These are phyloP conservation scores for Simmondsia chinensis DNA, from an alignment of 148 eudicot genomes.

Conservation along the genomic window DNA sequence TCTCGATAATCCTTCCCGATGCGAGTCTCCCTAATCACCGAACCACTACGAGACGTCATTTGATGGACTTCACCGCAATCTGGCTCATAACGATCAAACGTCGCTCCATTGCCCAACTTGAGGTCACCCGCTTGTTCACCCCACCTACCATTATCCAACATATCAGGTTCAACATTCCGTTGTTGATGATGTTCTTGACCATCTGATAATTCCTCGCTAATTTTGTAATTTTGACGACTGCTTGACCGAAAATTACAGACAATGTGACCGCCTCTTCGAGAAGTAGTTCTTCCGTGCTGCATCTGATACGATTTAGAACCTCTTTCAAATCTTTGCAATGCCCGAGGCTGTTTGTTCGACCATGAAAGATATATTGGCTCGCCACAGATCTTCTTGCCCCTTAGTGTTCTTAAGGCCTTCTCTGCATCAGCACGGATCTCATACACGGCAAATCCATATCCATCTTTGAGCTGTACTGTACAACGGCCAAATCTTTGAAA, in stretches of 20 bases:
- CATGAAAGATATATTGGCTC: slow-evolving; percentile 37
- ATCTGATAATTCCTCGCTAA: slow-evolving; percentile 11
- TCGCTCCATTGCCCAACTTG: slow-evolving; percentile 9
- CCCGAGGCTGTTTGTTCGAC: slow-evolving; percentile 50
- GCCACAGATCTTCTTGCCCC: slow-evolving; percentile 49
- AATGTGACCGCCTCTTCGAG: slow-evolving; percentile 7
- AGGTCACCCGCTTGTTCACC: slow-evolving; percentile 20
- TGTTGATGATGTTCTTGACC: slow-evolving; percentile 4
- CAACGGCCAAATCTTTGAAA: slow-evolving; percentile 46
- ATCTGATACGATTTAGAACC: slow-evolving; percentile 13
- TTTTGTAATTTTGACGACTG: slow-evolving; percentile 7
- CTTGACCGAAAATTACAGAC: slow-evolving; percentile 5
- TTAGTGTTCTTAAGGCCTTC: slow-evolving; percentile 39
- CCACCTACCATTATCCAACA: slow-evolving; percentile 34
- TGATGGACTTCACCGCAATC: too few relatives aligned
- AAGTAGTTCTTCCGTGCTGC: slow-evolving; percentile 19
- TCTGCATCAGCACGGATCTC: slow-evolving; percentile 48
- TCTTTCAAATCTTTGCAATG: slow-evolving; percentile 14
- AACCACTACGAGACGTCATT: too few relatives aligned
- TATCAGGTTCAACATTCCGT: slow-evolving; percentile 11
- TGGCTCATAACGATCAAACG: slow-evolving; percentile 49
- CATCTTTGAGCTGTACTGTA: slow-evolving; percentile 35
- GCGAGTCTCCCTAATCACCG: slow-evolving; percentile 3
- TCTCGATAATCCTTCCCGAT: slow-evolving; percentile 3
- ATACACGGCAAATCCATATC: slow-evolving; percentile 51